Conservation (phyloP, 2,329 filamentous ascomycete species). For the Aspergillus uvarum region DNA sequence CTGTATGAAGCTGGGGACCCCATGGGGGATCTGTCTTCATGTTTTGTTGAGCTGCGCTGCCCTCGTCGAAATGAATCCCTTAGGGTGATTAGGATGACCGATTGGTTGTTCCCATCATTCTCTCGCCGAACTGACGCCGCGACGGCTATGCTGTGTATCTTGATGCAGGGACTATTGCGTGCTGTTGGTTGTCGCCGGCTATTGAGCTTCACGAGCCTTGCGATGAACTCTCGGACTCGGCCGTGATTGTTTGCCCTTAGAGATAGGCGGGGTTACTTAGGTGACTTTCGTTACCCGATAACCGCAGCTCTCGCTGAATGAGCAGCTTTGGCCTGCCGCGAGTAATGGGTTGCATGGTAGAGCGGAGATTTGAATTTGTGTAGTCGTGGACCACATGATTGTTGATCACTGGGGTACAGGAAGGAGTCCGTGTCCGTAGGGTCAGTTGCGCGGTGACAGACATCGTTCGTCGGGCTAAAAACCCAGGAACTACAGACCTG, state of each 20-base stretch:
- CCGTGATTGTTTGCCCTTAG: not conserved
- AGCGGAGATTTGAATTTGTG: not conserved
- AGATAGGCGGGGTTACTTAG: not conserved
- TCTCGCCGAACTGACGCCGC: not conserved
- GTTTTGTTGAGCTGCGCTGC: not conserved
- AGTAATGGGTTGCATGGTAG: not conserved
- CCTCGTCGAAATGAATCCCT: not conserved
- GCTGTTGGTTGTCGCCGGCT: not conserved
- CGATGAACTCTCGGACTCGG: not conserved
- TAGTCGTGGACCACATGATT: slow-evolving; percentile 1
- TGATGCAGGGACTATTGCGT: slow-evolving; percentile 4
- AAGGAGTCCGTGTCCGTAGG: not conserved
- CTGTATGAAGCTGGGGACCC: slow-evolving; percentile 3
- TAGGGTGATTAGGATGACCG: not conserved
- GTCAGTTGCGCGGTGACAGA: not conserved
- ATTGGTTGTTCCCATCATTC: not conserved
- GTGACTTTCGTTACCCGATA: slow-evolving; percentile 1
- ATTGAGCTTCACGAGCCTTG: not conserved
- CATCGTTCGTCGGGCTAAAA: not conserved
- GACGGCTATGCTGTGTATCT: slow-evolving; percentile 6
- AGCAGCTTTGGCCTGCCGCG: not conserved
- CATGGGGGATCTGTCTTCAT: slow-evolving; percentile 5
- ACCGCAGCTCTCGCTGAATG: not conserved
- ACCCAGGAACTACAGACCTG: not conserved
- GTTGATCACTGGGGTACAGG: slow-evolving; percentile 5